phyloP scores from a whole-genome alignment of 2,329 filamentous ascomycete species.

The Diaporthe batatas region DNA sequence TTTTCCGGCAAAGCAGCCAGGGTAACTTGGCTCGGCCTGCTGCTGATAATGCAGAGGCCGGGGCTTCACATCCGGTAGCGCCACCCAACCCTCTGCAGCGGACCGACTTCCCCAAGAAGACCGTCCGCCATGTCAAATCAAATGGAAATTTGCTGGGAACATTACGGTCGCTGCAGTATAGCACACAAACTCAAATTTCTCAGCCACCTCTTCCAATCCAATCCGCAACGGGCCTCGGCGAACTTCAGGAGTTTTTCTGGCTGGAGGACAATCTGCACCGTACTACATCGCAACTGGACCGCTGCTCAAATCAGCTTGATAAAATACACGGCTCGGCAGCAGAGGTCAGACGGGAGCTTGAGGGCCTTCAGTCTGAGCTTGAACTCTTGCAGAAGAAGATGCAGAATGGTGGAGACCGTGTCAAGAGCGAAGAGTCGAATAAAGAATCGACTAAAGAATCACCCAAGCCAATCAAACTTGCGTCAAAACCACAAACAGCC shows the following conservation, averaged over 20 bases:
- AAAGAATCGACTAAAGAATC: neutral
- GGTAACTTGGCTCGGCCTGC: neutral
- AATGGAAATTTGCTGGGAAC: constrained; percentile 2
- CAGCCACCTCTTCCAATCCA: neutral
- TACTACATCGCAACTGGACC: constrained; percentile 16
- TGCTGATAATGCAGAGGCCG: neutral
- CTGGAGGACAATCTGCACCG: constrained; percentile 11
- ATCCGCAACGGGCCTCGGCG: constrained; percentile 14
- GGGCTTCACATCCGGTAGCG: neutral
- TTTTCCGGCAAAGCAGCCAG: constrained; percentile 16
- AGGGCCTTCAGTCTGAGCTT: constrained; percentile 5
- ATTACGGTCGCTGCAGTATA: neutral
- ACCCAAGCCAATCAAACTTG: neutral
- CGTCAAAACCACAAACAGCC: neutral
- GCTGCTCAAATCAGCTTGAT: constrained; percentile 10
- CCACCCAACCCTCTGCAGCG: neutral
- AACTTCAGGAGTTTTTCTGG: constrained; percentile 31
- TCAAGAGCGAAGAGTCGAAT: neutral
- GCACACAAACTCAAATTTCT: neutral
- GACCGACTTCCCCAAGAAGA: constrained; percentile 9
- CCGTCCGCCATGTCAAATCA: constrained; percentile 14
- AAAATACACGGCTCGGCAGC: constrained; percentile 17
- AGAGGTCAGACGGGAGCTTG: constrained; percentile 19
- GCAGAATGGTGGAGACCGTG: neutral
- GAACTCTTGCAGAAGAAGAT: neutral